These are phyloP conservation scores for Penicillium macrosclerotiorum DNA, from an alignment of 495 filamentous ascomycete genomes.

Conservation along the genomic window DNA sequence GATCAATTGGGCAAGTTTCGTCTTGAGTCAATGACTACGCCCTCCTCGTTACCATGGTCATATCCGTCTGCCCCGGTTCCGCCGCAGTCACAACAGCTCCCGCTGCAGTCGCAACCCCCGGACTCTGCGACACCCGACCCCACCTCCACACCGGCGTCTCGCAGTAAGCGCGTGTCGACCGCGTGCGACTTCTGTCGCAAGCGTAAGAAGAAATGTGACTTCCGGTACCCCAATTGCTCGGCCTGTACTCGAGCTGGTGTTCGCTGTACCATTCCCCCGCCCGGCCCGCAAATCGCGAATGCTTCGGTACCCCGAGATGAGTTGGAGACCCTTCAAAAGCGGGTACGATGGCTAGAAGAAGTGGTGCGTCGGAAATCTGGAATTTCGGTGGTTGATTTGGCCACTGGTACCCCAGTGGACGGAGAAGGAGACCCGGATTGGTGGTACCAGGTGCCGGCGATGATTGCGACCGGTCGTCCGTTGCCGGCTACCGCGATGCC, in stretches of 20 bases:
- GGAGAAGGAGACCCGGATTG: slow-evolving; percentile 40
- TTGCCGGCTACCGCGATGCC: slow-evolving; percentile 16
- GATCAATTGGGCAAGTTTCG: slow-evolving; percentile 48
- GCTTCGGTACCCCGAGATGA: slow-evolving; percentile 47
- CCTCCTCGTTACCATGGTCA: slow-evolving; percentile 18
- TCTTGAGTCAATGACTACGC: slow-evolving; percentile 30
- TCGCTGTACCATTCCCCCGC: slow-evolving; percentile 47
- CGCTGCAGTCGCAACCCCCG: slow-evolving; percentile 6
- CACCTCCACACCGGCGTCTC: slow-evolving; percentile 11
- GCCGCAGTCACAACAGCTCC: not conserved
- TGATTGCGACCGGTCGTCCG: slow-evolving; percentile 35
- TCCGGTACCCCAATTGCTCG: slow-evolving; percentile 52
- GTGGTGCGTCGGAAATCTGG: slow-evolving; percentile 40
- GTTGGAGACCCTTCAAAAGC: slow-evolving; percentile 51
- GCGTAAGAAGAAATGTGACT: slow-evolving; percentile 56
- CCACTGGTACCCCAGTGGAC: slow-evolving; percentile 35
- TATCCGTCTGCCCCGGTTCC: slow-evolving; percentile 2
- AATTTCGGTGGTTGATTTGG: slow-evolving; percentile 33
- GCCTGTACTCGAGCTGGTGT: slow-evolving; percentile 52
- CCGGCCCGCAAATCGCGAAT: slow-evolving; percentile 41
- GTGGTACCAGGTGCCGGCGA: slow-evolving; percentile 44
- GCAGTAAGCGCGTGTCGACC: slow-evolving; percentile 45
- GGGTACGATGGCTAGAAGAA: slow-evolving; percentile 50
- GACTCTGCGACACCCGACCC: slow-evolving; percentile 10
- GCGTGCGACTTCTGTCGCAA: slow-evolving; percentile 55